These are phyloP conservation scores for Tilletia indica DNA, from an alignment of 1,284 basidiomycete genomes.

Conservation along the genomic window DNA sequence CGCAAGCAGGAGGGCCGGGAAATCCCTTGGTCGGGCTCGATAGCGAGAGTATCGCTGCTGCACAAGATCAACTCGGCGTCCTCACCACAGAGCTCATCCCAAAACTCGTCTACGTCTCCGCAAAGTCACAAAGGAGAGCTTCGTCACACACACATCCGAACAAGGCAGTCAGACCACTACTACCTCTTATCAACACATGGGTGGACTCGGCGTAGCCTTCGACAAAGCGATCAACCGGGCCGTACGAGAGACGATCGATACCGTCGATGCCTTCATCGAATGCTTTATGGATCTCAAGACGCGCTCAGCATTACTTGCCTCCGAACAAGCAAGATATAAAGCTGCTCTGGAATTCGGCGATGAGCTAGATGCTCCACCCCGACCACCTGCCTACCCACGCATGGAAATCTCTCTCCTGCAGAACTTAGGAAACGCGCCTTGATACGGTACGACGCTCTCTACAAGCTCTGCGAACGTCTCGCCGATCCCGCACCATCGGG, in stretches of 20 bases:
- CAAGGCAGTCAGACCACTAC: no score
- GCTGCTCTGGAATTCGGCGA: neutral
- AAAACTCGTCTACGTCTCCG: conserved; percentile 18
- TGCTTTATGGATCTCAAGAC: conserved; percentile 13
- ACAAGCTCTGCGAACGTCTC: conserved; percentile 13
- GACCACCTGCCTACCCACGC: neutral
- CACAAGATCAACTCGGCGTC: conserved; percentile 15
- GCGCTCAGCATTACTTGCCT: neutral
- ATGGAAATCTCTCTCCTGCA: neutral
- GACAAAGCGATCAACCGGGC: neutral
- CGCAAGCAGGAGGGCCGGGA: neutral
- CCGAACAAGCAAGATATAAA: conserved; percentile 2
- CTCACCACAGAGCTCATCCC: conserved; percentile 17
- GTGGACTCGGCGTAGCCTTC: neutral
- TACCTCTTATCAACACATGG: neutral
- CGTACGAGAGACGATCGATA: neutral
- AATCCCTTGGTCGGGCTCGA: conserved; percentile 8
- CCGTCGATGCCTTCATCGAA: conserved; percentile 7
- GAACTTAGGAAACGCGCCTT: neutral
- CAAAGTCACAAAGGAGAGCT: conserved; percentile 15
- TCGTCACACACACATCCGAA: neutral
- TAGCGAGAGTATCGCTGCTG: conserved; percentile 14
- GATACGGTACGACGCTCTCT: conserved; percentile 10
- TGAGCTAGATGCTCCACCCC: neutral
- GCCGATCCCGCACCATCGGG: neutral